phyloP scores from a whole-genome alignment of 768 basidiomycete species.

The Obba rivulosa region DNA sequence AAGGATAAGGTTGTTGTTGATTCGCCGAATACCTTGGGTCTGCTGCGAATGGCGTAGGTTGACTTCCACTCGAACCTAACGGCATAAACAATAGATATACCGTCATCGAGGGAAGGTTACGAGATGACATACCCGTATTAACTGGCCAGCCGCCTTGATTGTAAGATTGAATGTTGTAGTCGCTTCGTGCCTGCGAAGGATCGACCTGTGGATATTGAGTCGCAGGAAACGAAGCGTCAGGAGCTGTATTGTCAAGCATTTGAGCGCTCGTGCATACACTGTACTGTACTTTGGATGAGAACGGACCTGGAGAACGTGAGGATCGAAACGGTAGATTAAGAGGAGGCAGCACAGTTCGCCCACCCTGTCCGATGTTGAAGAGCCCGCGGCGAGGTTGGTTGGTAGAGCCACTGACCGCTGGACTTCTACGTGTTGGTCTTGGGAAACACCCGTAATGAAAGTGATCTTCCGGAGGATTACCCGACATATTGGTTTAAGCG shows the following conservation, averaged over 20 bases:
- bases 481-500: slow-evolving; percentile 54
- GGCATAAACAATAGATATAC: not conserved
- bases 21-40: slow-evolving; percentile 45
- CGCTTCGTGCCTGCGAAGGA: slow-evolving; percentile 55
- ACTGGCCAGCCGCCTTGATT: slow-evolving; percentile 22
- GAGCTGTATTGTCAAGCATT: slow-evolving; percentile 62
- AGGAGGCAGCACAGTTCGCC: slow-evolving; percentile 85
- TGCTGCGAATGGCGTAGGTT: slow-evolving; percentile 8
- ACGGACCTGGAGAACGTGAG: slow-evolving; percentile 90
- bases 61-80: not conserved
- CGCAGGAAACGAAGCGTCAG: slow-evolving; percentile 42
- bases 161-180: slow-evolving; percentile 38
- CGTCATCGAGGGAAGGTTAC: not conserved
- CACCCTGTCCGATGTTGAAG: slow-evolving; percentile 79
- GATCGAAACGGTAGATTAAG: slow-evolving; percentile 80
- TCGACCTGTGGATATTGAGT: slow-evolving; percentile 61
- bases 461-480: slow-evolving; percentile 65
- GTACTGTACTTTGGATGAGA: slow-evolving; percentile 28
- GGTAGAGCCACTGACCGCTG: slow-evolving; percentile 46
- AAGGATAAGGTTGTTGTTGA: slow-evolving; percentile 34
- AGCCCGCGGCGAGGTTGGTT: slow-evolving; percentile 47
- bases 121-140: slow-evolving; percentile 19
- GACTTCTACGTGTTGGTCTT: slow-evolving; percentile 52
- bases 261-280: slow-evolving; percentile 25
- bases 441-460: slow-evolving; percentile 55